Conservation (phyloP, 2,329 filamentous ascomycete species). For the Aspergillus udagawae region DNA sequence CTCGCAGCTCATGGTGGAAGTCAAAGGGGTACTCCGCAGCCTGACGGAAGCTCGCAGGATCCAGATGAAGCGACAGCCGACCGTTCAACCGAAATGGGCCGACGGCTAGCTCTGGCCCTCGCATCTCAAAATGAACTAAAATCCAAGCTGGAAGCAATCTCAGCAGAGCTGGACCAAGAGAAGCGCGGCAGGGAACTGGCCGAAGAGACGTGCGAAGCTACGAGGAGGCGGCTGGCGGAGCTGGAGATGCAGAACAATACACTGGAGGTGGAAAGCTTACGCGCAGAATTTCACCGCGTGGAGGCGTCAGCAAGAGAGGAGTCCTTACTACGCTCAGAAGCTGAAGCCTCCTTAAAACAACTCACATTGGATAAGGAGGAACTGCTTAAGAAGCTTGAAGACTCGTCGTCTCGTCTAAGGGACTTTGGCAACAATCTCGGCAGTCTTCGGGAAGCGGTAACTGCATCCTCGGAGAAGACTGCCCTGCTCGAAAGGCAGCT, state of each 20-base stretch:
- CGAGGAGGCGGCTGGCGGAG: conserved; percentile 77
- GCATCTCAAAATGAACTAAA: conserved; percentile 77
- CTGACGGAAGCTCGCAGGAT: conserved; percentile 48
- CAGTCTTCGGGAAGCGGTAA: conserved; percentile 71
- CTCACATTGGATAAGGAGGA: conserved; percentile 85
- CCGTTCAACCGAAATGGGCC: conserved; percentile 69
- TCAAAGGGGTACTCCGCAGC: conserved; percentile 53
- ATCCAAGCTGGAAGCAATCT: conserved; percentile 65
- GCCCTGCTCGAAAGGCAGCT: conserved; percentile 73
- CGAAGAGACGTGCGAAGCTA: conserved; percentile 79
- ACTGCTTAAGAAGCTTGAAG: conserved; percentile 64
- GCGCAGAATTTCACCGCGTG: conserved; percentile 75
- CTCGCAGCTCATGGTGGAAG: conserved; percentile 77
- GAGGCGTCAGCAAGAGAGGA: conserved; percentile 79
- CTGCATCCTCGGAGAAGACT: conserved; percentile 73
- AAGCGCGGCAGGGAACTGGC: conserved; percentile 75
- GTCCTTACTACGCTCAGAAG: conserved; percentile 70
- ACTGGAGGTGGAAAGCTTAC: conserved; percentile 78
- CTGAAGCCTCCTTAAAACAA: conserved; percentile 68
- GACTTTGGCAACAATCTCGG: conserved; percentile 69
- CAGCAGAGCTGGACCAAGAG: conserved; percentile 73
- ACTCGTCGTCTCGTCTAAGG: conserved; percentile 61
- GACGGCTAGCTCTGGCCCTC: conserved; percentile 77
- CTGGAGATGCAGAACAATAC: conserved; percentile 80
- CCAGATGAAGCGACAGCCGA: conserved; percentile 57